phyloP scores from a whole-genome alignment of 2,329 filamentous ascomycete species.

The Cryphonectria parasitica region DNA sequence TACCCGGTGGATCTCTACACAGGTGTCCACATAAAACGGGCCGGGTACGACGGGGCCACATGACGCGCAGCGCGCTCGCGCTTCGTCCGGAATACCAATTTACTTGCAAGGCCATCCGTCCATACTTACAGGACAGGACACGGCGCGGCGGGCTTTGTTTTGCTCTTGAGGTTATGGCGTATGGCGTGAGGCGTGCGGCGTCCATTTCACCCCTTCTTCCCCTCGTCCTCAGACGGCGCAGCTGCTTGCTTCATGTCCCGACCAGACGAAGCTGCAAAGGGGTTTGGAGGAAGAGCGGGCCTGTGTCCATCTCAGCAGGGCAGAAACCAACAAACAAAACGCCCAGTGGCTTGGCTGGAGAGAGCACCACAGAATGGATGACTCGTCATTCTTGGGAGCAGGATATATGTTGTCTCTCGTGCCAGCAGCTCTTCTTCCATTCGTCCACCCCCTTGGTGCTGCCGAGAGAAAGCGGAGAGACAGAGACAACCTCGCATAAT shows the following conservation, averaged over 20 bases:
- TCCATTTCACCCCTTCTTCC: not conserved
- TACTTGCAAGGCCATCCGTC: not conserved
- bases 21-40: constrained; percentile 21
- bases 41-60: constrained; percentile 19
- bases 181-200: not conserved
- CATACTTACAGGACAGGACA: not conserved
- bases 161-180: not conserved
- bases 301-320: not conserved
- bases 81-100: constrained; percentile 13
- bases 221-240: not conserved
- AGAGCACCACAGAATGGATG: not conserved
- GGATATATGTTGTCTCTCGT: not conserved
- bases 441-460: not conserved
- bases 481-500: constrained; percentile 4
- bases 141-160: not conserved
- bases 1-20: constrained; percentile 23
- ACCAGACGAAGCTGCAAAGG: not conserved
- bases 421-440: not conserved
- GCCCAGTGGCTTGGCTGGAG: not conserved
- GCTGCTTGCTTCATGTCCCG: not conserved
- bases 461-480: not conserved
- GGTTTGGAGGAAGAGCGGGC: not conserved
- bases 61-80: constrained; percentile 13
- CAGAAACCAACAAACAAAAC: not conserved
- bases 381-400: not conserved